Percentiles rank a stretch among this genome's conserved stretches.
Evolutionary conservation across 1,284 basidiomycete genomes (phyloP).

Genomic region (Pseudozyma sp.): DNA sequence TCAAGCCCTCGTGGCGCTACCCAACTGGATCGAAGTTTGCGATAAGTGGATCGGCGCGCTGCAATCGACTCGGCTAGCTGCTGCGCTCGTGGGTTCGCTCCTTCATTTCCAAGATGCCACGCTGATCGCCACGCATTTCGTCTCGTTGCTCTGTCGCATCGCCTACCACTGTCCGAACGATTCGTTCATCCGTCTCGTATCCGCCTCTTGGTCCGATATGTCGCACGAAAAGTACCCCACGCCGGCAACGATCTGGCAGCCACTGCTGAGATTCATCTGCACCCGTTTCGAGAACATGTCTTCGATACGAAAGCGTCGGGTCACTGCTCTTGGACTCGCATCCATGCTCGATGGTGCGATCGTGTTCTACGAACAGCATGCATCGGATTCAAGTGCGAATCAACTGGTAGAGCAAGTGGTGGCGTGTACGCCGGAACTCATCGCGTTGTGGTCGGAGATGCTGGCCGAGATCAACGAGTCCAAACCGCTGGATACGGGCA

Average conservation of each 20-base stretch:
- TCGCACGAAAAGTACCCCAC: slow-evolving; percentile 19
- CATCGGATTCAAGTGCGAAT: not conserved
- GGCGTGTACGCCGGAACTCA: slow-evolving; percentile 46
- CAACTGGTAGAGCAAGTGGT: slow-evolving; percentile 23
- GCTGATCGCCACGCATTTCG: slow-evolving; percentile 55
- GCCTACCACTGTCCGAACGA: slow-evolving; percentile 41
- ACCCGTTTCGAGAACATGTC: slow-evolving; percentile 61
- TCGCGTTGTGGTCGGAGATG: slow-evolving; percentile 63
- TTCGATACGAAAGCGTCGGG: slow-evolving; percentile 53
- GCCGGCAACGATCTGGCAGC: slow-evolving; percentile 28
- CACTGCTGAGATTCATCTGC: slow-evolving; percentile 44
- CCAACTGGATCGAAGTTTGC: slow-evolving; percentile 40
- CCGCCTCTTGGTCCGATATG: slow-evolving; percentile 31
- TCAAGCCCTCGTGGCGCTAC: slow-evolving; percentile 47
- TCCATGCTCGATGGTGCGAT: slow-evolving; percentile 37
- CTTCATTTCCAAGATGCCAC: slow-evolving; percentile 57
- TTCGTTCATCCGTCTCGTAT: slow-evolving; percentile 53
- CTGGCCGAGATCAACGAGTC: slow-evolving; percentile 58
- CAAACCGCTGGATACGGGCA: slow-evolving; percentile 19
- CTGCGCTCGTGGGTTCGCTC: slow-evolving; percentile 52
- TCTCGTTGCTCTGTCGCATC: slow-evolving; percentile 58
- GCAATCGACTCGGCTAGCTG: slow-evolving; percentile 48
- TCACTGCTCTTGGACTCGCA: slow-evolving; percentile 58
- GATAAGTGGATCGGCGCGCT: slow-evolving; percentile 44
- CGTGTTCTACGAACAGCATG: slow-evolving; percentile 19